A percentile compares a stretch with the other conserved stretches of the same genome.
Conservation (phyloP, 2,329 filamentous ascomycete genomes). For the Alternaria arbusti region DNA sequence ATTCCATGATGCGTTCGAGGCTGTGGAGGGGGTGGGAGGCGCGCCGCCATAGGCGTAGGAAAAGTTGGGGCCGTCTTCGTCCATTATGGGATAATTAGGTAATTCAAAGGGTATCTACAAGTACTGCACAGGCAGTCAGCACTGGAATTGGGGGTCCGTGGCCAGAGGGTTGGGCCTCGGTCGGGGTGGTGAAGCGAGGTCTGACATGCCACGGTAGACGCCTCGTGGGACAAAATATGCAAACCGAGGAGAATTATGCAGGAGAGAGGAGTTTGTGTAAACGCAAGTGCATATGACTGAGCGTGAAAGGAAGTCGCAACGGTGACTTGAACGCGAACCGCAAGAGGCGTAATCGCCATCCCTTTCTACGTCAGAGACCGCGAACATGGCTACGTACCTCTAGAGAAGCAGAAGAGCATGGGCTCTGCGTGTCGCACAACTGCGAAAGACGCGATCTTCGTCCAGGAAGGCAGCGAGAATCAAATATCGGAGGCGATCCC, state of each 20-base stretch:
- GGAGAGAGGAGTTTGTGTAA: background rate
- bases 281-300: background rate
- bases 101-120: conserved; percentile 44
- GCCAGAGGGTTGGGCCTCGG: conserved; percentile 10
- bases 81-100: conserved; percentile 42
- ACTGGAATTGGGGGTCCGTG: conserved; percentile 7
- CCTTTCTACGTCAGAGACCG: conserved; percentile 29
- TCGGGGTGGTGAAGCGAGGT: conserved; percentile 13
- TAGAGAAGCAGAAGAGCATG: conserved; percentile 38
- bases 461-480: conserved; percentile 17
- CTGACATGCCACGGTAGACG: background rate
- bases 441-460: conserved; percentile 4
- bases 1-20: conserved; percentile 60
- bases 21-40: conserved; percentile 20
- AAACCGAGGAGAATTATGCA: background rate
- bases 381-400: conserved; percentile 35
- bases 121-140: conserved; percentile 38
- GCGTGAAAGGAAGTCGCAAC: conserved; percentile 2
- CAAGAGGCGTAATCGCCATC: conserved; percentile 19
- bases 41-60: conserved; percentile 47
- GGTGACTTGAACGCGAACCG: background rate
- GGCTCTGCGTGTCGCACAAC: conserved; percentile 14
- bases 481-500: conserved; percentile 32
- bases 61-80: conserved; percentile 49
- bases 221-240: conserved; percentile 4